These are phyloP conservation scores for Noccaea bulbosa DNA, from an alignment of 345 rosid genomes.

Conservation along the genomic window DNA sequence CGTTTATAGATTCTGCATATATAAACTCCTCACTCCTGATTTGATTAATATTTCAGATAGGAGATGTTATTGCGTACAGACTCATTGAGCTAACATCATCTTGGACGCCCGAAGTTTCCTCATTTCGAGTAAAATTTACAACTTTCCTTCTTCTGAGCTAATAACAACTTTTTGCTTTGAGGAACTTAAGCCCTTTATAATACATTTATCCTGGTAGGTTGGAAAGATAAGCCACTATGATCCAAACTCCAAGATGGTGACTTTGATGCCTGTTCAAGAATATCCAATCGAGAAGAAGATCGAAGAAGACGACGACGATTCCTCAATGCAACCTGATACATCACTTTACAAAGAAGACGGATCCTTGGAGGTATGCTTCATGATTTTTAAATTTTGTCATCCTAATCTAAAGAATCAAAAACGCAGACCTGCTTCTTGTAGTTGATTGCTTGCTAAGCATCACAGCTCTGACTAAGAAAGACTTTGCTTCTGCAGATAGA, in stretches of 20 bases:
- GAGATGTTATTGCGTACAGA: conserved; percentile 87
- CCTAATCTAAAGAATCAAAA: background rate
- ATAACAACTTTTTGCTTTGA: background rate
- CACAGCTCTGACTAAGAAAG: conserved; percentile 15
- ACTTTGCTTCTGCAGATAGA: conserved; percentile 60
- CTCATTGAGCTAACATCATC: conserved; percentile 80
- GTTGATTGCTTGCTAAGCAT: conserved; percentile 19
- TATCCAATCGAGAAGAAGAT: conserved; percentile 58
- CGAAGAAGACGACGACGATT: conserved; percentile 49
- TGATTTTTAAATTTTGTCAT: conserved; percentile 15
- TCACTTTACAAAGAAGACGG: conserved; percentile 76
- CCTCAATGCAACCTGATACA: conserved; percentile 47
- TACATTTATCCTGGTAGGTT: conserved; percentile 54
- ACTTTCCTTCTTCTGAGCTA: conserved; percentile 10
- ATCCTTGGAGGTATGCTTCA: conserved; percentile 62
- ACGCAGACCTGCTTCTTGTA: conserved; percentile 25
- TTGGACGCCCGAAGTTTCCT: conserved; percentile 90
- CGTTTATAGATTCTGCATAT: conserved; percentile 1
- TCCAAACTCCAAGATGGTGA: conserved; percentile 57
- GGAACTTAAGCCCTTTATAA: conserved; percentile 10
- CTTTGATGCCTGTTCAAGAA: conserved; percentile 61
- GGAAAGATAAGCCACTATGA: conserved; percentile 74
- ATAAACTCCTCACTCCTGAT: conserved; percentile 2
- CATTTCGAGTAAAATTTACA: conserved; percentile 61
- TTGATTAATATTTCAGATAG: conserved; percentile 62